Conservation (phyloP, 1,139 yeast species). For the Candida tetrigidarum region DNA sequence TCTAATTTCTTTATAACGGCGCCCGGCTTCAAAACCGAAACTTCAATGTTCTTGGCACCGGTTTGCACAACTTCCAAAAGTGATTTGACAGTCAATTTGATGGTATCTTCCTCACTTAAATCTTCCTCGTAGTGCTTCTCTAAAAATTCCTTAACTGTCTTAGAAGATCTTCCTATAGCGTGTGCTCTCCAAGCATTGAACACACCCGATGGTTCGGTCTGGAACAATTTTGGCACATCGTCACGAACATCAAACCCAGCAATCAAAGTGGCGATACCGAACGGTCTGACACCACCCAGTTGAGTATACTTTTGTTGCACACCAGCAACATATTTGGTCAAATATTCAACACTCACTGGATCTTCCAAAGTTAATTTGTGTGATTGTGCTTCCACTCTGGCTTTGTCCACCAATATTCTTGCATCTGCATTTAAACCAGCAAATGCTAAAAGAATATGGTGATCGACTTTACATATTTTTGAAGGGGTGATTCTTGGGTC, state of each 20-base stretch:
- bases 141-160: conserved; percentile 93
- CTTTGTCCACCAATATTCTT: conserved; percentile 90
- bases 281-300: conserved; percentile 96
- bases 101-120: conserved; percentile 68
- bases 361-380: conserved; percentile 93
- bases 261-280: conserved; percentile 91
- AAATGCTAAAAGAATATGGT: conserved; percentile 90
- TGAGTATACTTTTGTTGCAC: conserved; percentile 98
- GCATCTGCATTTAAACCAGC: conserved; percentile 99
- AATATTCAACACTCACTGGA: conserved; percentile 88
- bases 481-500: conserved; percentile 97
- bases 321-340: conserved; percentile 94
- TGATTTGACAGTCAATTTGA: conserved; percentile 82
- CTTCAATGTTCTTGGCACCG: conserved; percentile 95
- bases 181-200: conserved; percentile 99
- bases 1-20: conserved; percentile 56
- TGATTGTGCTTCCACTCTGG: conserved; percentile 97
- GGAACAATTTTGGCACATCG: conserved; percentile 78
- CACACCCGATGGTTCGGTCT: conserved; percentile 98
- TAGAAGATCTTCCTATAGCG: conserved; percentile 94
- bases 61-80: conserved; percentile 96
- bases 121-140: conserved; percentile 88
- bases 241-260: conserved; percentile 96
- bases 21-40: conserved; percentile 81
- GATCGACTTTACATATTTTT: conserved; percentile 89